Conservation (phyloP, 306 rosid genomes). For the Trifolium subterraneum region DNA sequence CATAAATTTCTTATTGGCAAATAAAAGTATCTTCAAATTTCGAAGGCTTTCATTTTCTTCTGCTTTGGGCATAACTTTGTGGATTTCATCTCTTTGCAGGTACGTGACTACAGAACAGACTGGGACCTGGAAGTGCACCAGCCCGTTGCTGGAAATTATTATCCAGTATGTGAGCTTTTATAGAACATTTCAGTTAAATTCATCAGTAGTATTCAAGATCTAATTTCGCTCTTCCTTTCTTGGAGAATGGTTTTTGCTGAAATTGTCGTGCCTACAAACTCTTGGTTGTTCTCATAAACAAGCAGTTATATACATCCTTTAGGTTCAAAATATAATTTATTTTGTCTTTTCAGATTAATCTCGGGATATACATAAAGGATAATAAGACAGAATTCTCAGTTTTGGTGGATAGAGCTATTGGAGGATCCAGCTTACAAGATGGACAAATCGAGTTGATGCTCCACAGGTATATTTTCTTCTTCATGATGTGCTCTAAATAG, state of each 20-base stretch:
- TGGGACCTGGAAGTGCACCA: slow-evolving; percentile 87
- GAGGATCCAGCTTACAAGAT: slow-evolving; percentile 87
- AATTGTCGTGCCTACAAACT: background rate
- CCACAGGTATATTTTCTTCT: slow-evolving; percentile 61
- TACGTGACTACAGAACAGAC: slow-evolving; percentile 78
- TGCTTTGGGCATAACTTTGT: slow-evolving; percentile 30
- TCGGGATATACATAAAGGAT: slow-evolving; percentile 71
- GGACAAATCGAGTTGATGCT: slow-evolving; percentile 85
- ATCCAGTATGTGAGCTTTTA: slow-evolving; percentile 63
- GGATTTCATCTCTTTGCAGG: slow-evolving; percentile 53
- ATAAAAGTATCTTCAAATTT: slow-evolving; percentile 9
- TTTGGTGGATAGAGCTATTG: slow-evolving; percentile 81
- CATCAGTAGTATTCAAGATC: slow-evolving; percentile 7
- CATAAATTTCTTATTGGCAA: slow-evolving; percentile 13
- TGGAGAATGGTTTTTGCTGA: slow-evolving; percentile 25
- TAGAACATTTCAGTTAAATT: slow-evolving; percentile 26
- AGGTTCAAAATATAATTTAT: slow-evolving; percentile 23
- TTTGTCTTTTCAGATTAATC: slow-evolving; percentile 66
- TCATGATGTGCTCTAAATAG: slow-evolving; percentile 29
- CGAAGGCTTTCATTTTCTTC: slow-evolving; percentile 12
- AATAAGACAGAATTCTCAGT: slow-evolving; percentile 65
- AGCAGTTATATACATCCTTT: slow-evolving; percentile 19
- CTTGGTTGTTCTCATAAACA: slow-evolving; percentile 34
- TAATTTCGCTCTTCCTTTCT: slow-evolving; percentile 22
- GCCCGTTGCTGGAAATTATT: slow-evolving; percentile 92